Percentiles rank a stretch among this genome's conserved stretches.
Conservation (phyloP, 1,139 yeast species). For the Scheffersomyces titani region DNA sequence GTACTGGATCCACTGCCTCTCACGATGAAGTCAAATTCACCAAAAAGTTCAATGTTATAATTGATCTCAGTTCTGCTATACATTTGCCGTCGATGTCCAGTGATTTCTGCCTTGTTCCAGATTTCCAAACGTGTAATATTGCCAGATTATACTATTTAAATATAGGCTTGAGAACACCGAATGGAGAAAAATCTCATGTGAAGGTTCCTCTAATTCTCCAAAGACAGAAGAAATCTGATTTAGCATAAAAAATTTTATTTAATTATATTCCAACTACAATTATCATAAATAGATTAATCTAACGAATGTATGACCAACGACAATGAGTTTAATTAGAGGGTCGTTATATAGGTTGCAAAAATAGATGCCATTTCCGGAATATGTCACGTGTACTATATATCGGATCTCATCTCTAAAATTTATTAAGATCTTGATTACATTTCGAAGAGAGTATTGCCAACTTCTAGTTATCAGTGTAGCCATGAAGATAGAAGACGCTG, state of each 20-base stretch:
- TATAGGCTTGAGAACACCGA: slow-evolving; percentile 29
- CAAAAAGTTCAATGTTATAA: slow-evolving; percentile 22
- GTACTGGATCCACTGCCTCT: slow-evolving; percentile 9
- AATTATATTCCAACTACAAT: not conserved
- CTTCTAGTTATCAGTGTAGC: not conserved
- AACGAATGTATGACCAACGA: not conserved
- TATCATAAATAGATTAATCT: not conserved
- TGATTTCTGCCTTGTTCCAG: slow-evolving; percentile 39
- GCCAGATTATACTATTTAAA: slow-evolving; percentile 37
- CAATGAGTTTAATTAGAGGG: not conserved
- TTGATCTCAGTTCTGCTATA: slow-evolving; percentile 21
- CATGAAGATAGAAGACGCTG: not conserved
- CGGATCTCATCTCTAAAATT: not conserved
- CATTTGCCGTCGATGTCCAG: slow-evolving; percentile 6
- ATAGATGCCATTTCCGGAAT: not conserved
- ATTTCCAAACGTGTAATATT: slow-evolving; percentile 38
- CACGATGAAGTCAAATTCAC: slow-evolving; percentile 19
- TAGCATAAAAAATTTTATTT: no score
- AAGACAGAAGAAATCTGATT: slow-evolving; percentile 4
- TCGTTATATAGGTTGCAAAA: not conserved
- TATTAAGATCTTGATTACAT: not conserved
- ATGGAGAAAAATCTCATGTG: slow-evolving; percentile 27
- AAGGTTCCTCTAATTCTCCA: slow-evolving; percentile 35
- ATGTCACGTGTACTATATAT: not conserved
- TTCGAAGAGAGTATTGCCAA: not conserved